Evolutionary conservation across 345 rosid genomes (phyloP), one percentile per base, ranked within the genome.

Genomic region (Salix suchowensis): DNA sequence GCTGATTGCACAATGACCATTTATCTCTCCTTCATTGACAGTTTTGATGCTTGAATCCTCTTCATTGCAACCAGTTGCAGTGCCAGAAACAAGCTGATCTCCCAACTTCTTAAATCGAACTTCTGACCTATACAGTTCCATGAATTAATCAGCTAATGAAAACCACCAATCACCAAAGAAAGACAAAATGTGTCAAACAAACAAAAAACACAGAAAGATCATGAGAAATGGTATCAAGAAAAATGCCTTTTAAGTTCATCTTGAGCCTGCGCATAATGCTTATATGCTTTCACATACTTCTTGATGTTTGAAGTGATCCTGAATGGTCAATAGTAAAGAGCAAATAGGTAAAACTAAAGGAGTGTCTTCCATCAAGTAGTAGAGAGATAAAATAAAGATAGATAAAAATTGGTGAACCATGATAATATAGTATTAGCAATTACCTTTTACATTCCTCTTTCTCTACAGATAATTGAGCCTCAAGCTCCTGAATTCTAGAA

Each of bases 361-460:
- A 70, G 46, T 7, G 74, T 61, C 62, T 67, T 65, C 74, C 50
- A 68, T 72, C 70, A 44, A 34, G 34, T 40, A 42, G 14, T 70
- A 52, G 50, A 66, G 52, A 32, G 13, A 64, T 60, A 28, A 11
- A 24, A 24, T 21, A 30, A 4, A 7, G 28, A 39, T 2, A 36
- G 26, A 81, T 67, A 75, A 42, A 46, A 55, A 67, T 13, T 36
- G 74, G 58, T 46, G 65, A 44, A 61, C 40, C 9, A 26, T 37
- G 34, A 50, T 55, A 30, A 26, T 21, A 66, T 54, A 19, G 44
- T 15, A 55, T 66, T 71, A 54, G 70, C 44, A 65, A 77, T 79
- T 78, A 93, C 99, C 96, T 91, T 81, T 82, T 87, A 76, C 86
- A 89, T 46, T 91, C 94, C 62, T 92, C 94, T 87, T 83, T 91